phyloP scores from a whole-genome alignment of 2,329 filamentous ascomycete genomes.

The Xylaria sp. region DNA sequence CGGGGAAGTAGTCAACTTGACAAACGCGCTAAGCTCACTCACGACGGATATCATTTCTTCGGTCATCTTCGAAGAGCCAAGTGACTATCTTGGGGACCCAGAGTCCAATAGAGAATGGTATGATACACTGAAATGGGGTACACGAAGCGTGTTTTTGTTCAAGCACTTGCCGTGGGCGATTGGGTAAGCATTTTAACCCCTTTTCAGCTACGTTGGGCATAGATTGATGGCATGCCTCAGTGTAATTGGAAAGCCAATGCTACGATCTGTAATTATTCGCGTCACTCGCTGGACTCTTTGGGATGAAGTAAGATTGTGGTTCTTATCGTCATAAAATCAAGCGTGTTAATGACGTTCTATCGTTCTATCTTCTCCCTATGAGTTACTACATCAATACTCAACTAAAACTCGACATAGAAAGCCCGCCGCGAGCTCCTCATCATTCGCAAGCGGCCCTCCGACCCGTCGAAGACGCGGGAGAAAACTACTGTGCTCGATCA shows the following conservation, averaged over 20 bases:
- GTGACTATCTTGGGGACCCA: constrained; percentile 26
- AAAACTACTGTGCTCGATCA: constrained; percentile 19
- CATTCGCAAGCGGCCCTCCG: constrained; percentile 21
- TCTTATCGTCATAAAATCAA: neutral
- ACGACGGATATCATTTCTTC: constrained; percentile 24
- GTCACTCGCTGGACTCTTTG: constrained; percentile 23
- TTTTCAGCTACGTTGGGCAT: neutral
- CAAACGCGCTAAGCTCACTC: constrained; percentile 19
- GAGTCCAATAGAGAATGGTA: constrained; percentile 23
- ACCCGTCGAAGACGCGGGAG: constrained; percentile 9
- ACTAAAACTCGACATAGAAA: constrained; percentile 1
- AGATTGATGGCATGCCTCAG: neutral
- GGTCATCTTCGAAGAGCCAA: constrained; percentile 21
- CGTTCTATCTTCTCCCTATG: neutral
- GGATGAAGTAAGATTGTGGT: constrained; percentile 17
- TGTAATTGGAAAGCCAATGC: constrained; percentile 6
- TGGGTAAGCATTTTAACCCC: neutral
- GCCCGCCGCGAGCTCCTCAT: constrained; percentile 22
- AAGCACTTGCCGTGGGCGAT: constrained; percentile 21
- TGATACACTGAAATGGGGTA: constrained; percentile 18
- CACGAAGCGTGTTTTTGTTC: constrained; percentile 17
- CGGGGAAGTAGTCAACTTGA: constrained; percentile 20
- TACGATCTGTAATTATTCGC: constrained; percentile 1
- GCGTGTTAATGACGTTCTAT: neutral
- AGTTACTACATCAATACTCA: neutral